Conservation (phyloP, 805 yeast genomes). For the Lipomyces japonicus region DNA sequence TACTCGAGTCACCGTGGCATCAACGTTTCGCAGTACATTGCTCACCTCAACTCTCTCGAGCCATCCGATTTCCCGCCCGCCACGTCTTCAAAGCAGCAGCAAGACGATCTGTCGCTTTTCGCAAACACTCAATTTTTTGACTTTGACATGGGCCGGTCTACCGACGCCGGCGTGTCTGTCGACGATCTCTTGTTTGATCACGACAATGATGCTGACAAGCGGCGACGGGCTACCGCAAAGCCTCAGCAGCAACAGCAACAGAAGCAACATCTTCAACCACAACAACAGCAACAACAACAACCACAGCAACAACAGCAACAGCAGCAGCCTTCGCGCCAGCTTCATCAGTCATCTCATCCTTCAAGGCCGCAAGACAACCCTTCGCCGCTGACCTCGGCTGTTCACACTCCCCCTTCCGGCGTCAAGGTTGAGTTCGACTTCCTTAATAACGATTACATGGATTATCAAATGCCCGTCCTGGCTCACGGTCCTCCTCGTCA, state of each 20-base stretch:
- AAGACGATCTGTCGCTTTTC: constrained; percentile 43
- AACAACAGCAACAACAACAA: background rate
- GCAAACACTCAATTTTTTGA: constrained; percentile 45
- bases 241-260: no score
- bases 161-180: constrained; percentile 42
- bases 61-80: constrained; percentile 29
- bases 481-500: constrained; percentile 1
- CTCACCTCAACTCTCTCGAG: constrained; percentile 36
- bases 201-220: constrained; percentile 5
- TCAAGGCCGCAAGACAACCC: no score
- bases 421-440: constrained; percentile 14
- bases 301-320: background rate
- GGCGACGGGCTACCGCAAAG: background rate
- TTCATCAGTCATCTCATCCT: constrained; percentile 1
- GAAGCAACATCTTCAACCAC: constrained; percentile 2
- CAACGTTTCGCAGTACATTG: constrained; percentile 37
- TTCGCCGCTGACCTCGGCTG: background rate
- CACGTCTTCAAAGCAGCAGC: constrained; percentile 26
- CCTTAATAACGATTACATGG: constrained; percentile 15
- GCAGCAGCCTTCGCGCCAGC: constrained; percentile 2
- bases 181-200: constrained; percentile 27
- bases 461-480: constrained; percentile 8
- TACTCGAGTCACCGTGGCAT: constrained; percentile 30
- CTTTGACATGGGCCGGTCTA: constrained; percentile 44
- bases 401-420: constrained; percentile 1